These are phyloP conservation scores for Boletus rubroflammeus DNA, from an alignment of 768 basidiomycete species.

Conservation along the genomic window DNA sequence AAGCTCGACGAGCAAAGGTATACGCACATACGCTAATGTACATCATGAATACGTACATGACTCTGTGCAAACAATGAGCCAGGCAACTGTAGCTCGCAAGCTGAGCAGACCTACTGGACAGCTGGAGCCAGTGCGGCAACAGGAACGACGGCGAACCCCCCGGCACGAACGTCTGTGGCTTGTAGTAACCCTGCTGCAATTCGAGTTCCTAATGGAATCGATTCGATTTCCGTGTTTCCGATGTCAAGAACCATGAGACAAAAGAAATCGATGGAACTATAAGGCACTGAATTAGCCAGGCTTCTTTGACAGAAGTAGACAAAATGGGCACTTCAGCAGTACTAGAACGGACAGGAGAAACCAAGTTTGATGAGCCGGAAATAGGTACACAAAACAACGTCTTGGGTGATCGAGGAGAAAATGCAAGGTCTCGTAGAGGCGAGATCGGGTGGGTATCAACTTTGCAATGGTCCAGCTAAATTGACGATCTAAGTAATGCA, in stretches of 20 bases:
- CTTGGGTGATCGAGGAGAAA: constrained; percentile 96
- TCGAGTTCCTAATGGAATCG: constrained; percentile 67
- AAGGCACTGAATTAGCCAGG: not conserved
- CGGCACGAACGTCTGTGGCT: constrained; percentile 75
- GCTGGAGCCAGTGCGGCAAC: constrained; percentile 79
- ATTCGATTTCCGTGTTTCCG: constrained; percentile 63
- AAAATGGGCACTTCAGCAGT: constrained; percentile 52
- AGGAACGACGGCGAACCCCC: constrained; percentile 80
- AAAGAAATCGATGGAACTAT: constrained; percentile 80
- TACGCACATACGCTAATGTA: constrained; percentile 77
- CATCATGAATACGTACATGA: constrained; percentile 93
- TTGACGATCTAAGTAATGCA: constrained; percentile 1
- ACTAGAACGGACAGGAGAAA: constrained; percentile 72
- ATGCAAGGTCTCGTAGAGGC: constrained; percentile 71
- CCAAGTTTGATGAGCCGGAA: constrained; percentile 94
- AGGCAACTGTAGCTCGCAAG: not conserved
- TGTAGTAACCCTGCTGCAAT: constrained; percentile 77
- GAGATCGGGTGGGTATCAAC: constrained; percentile 53
- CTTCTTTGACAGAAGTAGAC: not conserved
- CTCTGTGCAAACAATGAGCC: constrained; percentile 39
- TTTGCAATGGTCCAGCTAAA: constrained; percentile 73
- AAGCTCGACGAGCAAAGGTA: constrained; percentile 1
- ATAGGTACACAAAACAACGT: constrained; percentile 86
- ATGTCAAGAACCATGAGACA: constrained; percentile 88
- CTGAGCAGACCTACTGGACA: constrained; percentile 59